Evolutionary conservation across 495 filamentous ascomycete genomes (phyloP).

Genomic region (Schizothecium vesticola): DNA sequence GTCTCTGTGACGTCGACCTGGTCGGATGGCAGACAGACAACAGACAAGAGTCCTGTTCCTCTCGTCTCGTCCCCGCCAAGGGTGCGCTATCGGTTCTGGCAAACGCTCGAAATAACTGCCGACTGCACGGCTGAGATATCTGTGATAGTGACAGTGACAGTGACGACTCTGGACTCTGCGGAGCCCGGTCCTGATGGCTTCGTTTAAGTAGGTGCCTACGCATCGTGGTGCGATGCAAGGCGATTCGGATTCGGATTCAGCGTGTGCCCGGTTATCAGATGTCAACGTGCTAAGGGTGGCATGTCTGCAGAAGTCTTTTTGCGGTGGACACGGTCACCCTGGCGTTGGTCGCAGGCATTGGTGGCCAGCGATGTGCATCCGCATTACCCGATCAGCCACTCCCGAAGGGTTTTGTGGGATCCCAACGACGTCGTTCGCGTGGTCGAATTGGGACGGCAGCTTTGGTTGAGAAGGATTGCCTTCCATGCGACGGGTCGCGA

Average conservation of each 20-base stretch:
- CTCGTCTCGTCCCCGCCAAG: not conserved
- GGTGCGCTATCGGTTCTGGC: not conserved
- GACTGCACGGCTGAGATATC: conserved; percentile 8
- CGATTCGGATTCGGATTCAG: not conserved
- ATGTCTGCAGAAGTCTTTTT: not conserved
- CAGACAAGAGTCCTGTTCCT: not conserved
- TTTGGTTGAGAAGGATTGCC: not conserved
- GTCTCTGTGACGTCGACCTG: not conserved
- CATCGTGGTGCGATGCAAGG: not conserved
- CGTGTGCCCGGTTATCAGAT: not conserved
- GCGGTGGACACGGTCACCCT: not conserved
- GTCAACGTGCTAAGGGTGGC: not conserved
- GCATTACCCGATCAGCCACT: not conserved
- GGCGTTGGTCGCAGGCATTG: not conserved
- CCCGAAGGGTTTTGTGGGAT: not conserved
- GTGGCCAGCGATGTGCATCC: not conserved
- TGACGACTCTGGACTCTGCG: conserved; percentile 2
- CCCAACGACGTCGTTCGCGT: not conserved
- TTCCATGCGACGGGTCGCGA: not conserved
- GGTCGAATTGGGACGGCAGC: not conserved
- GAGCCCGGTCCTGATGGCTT: not conserved
- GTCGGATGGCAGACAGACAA: not conserved
- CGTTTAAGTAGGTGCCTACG: not conserved
- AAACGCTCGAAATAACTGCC: conserved; percentile 5
- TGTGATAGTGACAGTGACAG: conserved; percentile 25